Conservation (phyloP, 225 moss, liverwort and hornwort genomes). For the Sphagnum tenellum region DNA sequence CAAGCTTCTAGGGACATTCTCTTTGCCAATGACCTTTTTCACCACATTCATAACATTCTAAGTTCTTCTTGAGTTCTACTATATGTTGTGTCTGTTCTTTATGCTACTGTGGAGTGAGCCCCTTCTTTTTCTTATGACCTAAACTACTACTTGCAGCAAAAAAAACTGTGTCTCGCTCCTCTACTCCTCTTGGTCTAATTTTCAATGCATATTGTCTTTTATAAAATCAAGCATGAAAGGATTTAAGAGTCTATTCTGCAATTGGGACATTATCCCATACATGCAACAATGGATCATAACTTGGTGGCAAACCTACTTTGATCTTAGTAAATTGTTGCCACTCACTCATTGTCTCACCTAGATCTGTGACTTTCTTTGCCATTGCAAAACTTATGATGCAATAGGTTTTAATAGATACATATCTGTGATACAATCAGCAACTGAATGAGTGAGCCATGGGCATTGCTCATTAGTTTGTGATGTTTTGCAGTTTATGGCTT, state of each 20-base stretch:
- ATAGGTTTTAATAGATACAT: not conserved
- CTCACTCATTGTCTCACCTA: conserved; percentile 3
- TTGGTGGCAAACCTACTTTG: not conserved
- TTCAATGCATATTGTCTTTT: not conserved
- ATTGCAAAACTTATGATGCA: no score
- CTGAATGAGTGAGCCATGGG: conserved; percentile 19
- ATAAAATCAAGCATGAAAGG: conserved; percentile 1
- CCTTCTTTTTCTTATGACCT: not conserved
- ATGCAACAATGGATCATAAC: not conserved
- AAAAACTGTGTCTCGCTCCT: not conserved
- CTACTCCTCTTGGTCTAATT: not conserved
- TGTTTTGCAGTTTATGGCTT: no score
- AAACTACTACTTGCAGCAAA: not conserved
- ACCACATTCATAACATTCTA: not conserved
- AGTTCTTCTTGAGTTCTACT: not conserved
- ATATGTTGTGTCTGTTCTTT: not conserved
- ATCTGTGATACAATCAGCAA: conserved; percentile 27
- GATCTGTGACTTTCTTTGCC: conserved; percentile 1
- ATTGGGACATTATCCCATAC: conserved; percentile 4
- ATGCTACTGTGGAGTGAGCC: not conserved
- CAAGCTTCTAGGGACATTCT: not conserved
- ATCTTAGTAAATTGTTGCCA: not conserved
- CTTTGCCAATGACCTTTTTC: not conserved
- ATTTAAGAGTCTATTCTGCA: not conserved
- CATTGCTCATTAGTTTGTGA: no score